Conservation (phyloP, 306 rosid species). For the Quercus cerris region DNA sequence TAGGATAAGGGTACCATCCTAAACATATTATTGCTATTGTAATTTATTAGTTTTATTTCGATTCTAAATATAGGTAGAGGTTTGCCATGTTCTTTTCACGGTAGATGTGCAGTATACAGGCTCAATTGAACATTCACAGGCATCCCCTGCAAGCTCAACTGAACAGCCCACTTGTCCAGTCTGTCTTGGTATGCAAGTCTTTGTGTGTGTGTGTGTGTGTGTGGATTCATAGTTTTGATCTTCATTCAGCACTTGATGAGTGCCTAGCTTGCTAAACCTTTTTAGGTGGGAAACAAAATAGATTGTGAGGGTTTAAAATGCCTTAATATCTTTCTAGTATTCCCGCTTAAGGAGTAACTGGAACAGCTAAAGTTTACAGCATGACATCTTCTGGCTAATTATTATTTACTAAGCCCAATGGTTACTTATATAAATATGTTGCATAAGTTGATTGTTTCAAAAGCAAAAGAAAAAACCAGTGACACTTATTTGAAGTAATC, state of each 20-base stretch:
- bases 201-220: background rate
- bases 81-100: conserved; percentile 68
- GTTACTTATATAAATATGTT: background rate
- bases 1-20: background rate
- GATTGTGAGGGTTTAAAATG: background rate
- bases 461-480: background rate
- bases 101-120: conserved; percentile 91
- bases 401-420: background rate
- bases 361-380: background rate
- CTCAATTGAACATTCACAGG: conserved; percentile 76
- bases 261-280: background rate
- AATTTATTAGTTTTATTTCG: background rate
- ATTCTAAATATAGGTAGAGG: conserved; percentile 51
- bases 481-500: background rate
- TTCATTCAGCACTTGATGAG: background rate
- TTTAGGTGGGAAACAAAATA: background rate
- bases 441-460: background rate
- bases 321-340: background rate
- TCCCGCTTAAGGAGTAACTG: background rate
- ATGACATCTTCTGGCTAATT: background rate
- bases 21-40: background rate
- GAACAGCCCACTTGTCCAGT: conserved; percentile 94
- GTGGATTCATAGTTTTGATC: background rate
- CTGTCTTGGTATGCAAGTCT: conserved; percentile 61
- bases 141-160: conserved; percentile 63